Evolutionary conservation across 176 grass and related monocot species (phyloP).

Genomic region (Oryza rufipogon): DNA sequence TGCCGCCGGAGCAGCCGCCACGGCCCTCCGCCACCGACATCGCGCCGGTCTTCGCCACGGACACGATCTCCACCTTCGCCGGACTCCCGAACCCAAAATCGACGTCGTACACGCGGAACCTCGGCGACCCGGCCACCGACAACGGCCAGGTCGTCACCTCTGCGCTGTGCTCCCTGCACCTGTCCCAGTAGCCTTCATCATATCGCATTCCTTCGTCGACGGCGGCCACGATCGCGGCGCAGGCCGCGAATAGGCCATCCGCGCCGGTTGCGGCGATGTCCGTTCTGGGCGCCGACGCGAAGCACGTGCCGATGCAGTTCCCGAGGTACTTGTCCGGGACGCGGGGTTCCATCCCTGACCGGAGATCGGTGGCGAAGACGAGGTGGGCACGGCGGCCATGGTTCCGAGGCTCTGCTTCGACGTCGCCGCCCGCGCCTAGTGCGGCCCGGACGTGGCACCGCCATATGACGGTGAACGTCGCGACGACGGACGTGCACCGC

Average conservation of each 20-base stretch:
- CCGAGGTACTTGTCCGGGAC: conserved; percentile 45
- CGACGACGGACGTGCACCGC: conserved; percentile 37
- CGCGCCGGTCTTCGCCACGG: too few relatives aligned
- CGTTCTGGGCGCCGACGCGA: neutral
- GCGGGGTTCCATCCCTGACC: conserved; percentile 17
- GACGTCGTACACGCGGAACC: too few relatives aligned
- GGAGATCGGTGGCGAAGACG: conserved; percentile 6
- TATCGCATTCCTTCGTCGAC: conserved; percentile 1
- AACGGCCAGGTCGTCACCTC: neutral
- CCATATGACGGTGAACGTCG: conserved; percentile 22
- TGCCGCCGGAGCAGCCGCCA: too few relatives aligned
- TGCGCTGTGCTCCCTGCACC: neutral
- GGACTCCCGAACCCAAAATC: too few relatives aligned
- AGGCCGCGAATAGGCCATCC: neutral
- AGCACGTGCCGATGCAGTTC: conserved; percentile 36
- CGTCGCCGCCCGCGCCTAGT: neutral
- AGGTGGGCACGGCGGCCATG: neutral
- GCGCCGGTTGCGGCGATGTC: neutral
- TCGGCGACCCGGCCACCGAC: too few relatives aligned
- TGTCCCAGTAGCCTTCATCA: neutral
- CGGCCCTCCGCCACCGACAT: too few relatives aligned
- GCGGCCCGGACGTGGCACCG: neutral
- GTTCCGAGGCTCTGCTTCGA: too few relatives aligned
- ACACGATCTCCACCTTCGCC: too few relatives aligned
- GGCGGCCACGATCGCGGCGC: neutral